Percentiles rank a stretch among this genome's conserved stretches.
phyloP scores from a whole-genome alignment of 1,284 basidiomycete species.

The Ustilago tritici region DNA sequence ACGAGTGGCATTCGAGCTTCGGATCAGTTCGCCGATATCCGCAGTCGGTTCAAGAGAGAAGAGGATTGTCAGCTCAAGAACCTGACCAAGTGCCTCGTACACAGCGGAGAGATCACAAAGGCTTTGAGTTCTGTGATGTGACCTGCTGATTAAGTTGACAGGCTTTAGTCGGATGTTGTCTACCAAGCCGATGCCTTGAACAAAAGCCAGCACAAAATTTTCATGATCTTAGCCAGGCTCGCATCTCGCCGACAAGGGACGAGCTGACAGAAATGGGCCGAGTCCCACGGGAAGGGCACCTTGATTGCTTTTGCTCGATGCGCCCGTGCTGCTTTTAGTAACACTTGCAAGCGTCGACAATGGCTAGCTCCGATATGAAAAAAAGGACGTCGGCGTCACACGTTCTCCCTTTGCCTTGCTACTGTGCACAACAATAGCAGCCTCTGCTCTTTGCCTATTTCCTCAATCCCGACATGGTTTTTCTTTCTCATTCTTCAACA shows the following conservation, averaged over 20 bases:
- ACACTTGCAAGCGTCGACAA: not conserved
- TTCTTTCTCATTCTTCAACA: not conserved
- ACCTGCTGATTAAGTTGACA: too few relatives aligned
- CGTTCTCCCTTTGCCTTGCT: not conserved
- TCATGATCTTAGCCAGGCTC: not conserved
- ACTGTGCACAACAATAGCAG: not conserved
- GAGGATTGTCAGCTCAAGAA: too few relatives aligned
- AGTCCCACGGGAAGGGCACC: not conserved
- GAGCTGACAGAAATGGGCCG: not conserved
- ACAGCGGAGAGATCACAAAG: too few relatives aligned
- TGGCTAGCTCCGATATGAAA: not conserved
- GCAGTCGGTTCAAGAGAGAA: not conserved
- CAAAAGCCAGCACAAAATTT: not conserved
- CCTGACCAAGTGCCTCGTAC: too few relatives aligned
- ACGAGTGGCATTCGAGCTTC: not conserved
- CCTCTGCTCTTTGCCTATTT: not conserved
- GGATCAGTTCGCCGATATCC: not conserved
- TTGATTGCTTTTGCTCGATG: not conserved
- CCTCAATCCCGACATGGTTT: not conserved
- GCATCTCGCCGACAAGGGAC: not conserved
- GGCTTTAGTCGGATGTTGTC: not conserved
- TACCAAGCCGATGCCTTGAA: not conserved
- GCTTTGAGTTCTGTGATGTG: too few relatives aligned
- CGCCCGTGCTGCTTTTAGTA: not conserved
- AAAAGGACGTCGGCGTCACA: not conserved